phyloP scores from a whole-genome alignment of 2,329 filamentous ascomycete species.

The Botrytis porri region DNA sequence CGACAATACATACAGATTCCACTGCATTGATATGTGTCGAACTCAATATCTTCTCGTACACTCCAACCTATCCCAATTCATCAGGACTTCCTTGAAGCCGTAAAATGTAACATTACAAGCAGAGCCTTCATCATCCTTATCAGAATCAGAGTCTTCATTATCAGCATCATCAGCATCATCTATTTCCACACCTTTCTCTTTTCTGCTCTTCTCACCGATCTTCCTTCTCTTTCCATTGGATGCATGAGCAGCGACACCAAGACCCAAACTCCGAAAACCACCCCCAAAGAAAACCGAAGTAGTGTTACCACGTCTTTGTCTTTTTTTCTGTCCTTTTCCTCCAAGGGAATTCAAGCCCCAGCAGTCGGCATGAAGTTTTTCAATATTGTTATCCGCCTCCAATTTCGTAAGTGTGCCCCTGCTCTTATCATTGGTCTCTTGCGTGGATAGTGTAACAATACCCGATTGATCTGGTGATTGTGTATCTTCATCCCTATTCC shows the following conservation, averaged over 20 bases:
- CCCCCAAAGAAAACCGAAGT: background rate
- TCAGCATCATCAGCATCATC: background rate
- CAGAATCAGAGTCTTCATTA: background rate
- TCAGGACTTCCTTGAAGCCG: background rate
- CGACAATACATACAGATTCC: background rate
- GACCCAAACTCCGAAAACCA: background rate
- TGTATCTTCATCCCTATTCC: fast-evolving
- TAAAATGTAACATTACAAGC: background rate
- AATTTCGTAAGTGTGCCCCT: background rate
- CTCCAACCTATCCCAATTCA: background rate
- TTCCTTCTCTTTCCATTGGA: background rate
- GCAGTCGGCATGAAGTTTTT: background rate
- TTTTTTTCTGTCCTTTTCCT: background rate
- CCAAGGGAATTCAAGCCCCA: too few species aligned
- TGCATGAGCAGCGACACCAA: background rate
- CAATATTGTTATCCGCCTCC: background rate
- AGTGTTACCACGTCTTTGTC: background rate
- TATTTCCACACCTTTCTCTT: background rate
- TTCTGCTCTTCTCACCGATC: background rate
- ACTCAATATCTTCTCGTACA: background rate
- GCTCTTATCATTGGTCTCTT: background rate
- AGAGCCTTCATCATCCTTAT: background rate
- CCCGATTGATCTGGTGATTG: background rate
- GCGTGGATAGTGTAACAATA: background rate
- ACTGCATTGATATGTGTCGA: background rate